Base-by-base conservation (phyloP, 2,329 filamentous ascomycete genomes). In the Aspergillus sclerotialis region DNA sequence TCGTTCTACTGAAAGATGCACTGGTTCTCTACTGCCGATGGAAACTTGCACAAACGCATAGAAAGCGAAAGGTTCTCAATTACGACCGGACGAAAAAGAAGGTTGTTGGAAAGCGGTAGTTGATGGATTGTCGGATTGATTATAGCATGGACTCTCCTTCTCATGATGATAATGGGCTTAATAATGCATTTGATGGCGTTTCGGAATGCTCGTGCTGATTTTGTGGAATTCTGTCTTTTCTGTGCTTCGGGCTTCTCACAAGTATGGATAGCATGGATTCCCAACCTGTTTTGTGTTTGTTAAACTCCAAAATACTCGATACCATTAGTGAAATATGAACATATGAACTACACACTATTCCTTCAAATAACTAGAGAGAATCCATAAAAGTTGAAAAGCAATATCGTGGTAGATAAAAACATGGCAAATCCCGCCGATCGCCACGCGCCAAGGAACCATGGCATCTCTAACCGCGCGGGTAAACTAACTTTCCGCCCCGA, bases 1-100 rank as follows among this genome's bases (percentile, higher is more conserved):
- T 90, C 50, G 80, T 96, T 11, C 80, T 94, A 7, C 60, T 94
- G 33, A 92, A 90, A 58, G 79, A 82, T 56, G 73, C 73, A 5
- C 49, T 81, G 21, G 63, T 77, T 47, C 60, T 81, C 2, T 82
- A 81, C 49, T 77, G 65, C 32, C 60, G 67, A 37, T 71, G 67
- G 62, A 67, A 63, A 40, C 44, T 68, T 28, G 67, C 68, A 0
- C 64, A 69, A 40, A 58, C 61, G 24, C 68, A 71, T 50, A 56
- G 64, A 30, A 61, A 63, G 36, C 56, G 68, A 35, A 65, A 58
- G 43, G 61, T 71, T 30, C 39, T 69, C 43, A 65, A 71, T 46
- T 70, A 67, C 34, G 64, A 70, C 36, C 58, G 60, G 32, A 39
- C 45, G 15, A 65, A 61, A 45, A 64, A 64, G 51, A 49, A 51